Percentiles rank a stretch among this genome's conserved stretches.
Evolutionary conservation across 2,329 filamentous ascomycete species (phyloP).

Genomic region (Eurotiales sp.): DNA sequence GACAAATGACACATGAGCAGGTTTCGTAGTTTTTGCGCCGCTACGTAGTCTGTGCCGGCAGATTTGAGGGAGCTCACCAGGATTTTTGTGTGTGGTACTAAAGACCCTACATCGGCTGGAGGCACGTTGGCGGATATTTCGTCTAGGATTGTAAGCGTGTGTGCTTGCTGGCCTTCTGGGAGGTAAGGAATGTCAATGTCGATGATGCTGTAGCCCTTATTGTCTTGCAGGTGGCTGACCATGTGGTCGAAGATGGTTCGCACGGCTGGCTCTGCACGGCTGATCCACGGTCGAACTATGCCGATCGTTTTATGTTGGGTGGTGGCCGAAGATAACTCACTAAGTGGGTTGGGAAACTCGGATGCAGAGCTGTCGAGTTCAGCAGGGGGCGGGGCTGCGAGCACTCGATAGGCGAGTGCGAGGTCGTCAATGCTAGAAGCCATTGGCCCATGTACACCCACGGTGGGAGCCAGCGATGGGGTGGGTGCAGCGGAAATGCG

Average conservation of each 20-base stretch:
- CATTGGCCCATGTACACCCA: constrained; percentile 70
- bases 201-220: constrained; percentile 41
- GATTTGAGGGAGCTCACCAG: constrained; percentile 62
- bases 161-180: constrained; percentile 69
- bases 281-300: constrained; percentile 65
- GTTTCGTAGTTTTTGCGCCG: constrained; percentile 68
- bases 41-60: constrained; percentile 65
- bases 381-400: constrained; percentile 66
- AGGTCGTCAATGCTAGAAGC: constrained; percentile 73
- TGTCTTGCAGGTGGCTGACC: constrained; percentile 50
- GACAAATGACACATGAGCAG: constrained; percentile 77
- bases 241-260: constrained; percentile 58
- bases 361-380: constrained; percentile 54
- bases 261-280: constrained; percentile 63
- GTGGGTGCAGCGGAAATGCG: constrained; percentile 61
- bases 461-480: constrained; percentile 56
- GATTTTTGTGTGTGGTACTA: constrained; percentile 67
- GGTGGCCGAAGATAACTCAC: constrained; percentile 42
- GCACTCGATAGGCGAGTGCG: constrained; percentile 74
- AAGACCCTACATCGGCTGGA: constrained; percentile 49
- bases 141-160: constrained; percentile 70
- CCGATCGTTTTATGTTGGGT: constrained; percentile 62
- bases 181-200: constrained; percentile 55
- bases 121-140: constrained; percentile 59
- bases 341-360: constrained; percentile 55